These are phyloP conservation scores for Silene vulgaris DNA, from an alignment of 179 eudicot genomes.

Conservation along the genomic window DNA sequence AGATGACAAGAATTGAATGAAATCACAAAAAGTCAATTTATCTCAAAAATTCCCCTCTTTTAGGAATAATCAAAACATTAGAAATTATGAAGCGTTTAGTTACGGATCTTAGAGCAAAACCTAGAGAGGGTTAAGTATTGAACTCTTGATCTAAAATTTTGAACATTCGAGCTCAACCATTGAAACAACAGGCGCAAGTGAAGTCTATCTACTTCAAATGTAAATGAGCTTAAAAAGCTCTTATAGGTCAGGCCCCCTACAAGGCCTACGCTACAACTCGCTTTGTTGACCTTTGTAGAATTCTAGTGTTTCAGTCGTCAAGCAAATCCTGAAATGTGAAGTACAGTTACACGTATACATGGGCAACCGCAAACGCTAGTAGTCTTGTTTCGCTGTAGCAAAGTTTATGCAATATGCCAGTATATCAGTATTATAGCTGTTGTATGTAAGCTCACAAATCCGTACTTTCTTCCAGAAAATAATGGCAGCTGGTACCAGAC, in stretches of 20 bases:
- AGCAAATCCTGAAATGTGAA: not conserved
- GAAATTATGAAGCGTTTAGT: not conserved
- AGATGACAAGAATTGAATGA: not conserved
- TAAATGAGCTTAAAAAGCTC: not conserved
- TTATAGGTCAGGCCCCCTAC: not conserved
- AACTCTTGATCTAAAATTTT: not conserved
- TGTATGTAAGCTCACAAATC: not conserved
- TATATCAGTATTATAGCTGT: not conserved
- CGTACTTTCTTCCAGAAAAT: not conserved
- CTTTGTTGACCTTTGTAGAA: no score
- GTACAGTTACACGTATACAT: not conserved
- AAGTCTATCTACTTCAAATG: not conserved
- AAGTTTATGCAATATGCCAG: not conserved
- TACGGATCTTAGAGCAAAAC: not conserved
- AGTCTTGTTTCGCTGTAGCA: not conserved
- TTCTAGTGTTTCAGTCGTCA: not conserved
- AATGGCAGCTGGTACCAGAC: slow-evolving; percentile 10
- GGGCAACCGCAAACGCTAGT: not conserved
- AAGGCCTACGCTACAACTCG: not conserved
- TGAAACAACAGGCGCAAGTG: not conserved
- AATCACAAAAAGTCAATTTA: not conserved
- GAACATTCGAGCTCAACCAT: not conserved
- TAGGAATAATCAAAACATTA: not conserved
- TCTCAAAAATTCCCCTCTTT: not conserved
- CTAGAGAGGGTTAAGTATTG: not conserved